Evolutionary conservation across 495 filamentous ascomycete species (phyloP).

Genomic region (Penicillium lagena): DNA sequence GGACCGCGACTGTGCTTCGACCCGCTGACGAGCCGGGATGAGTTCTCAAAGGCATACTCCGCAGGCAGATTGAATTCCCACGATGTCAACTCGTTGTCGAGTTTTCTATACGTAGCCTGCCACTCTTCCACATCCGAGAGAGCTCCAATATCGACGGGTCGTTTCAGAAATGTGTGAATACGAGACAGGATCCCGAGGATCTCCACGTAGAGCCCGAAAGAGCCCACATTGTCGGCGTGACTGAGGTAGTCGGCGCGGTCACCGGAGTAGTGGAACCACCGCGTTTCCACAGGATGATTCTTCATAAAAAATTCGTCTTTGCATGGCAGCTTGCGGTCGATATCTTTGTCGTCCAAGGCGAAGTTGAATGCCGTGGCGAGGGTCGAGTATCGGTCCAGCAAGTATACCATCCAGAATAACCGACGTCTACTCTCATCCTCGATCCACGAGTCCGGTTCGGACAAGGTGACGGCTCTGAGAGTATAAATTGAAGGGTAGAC

Average conservation of each 20-base stretch:
- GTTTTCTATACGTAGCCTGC: constrained; percentile 78
- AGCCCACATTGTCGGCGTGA: constrained; percentile 73
- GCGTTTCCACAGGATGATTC: constrained; percentile 75
- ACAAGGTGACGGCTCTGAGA: constrained; percentile 69
- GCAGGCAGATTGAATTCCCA: constrained; percentile 80
- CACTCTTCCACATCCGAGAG: constrained; percentile 80
- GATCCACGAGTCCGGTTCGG: constrained; percentile 76
- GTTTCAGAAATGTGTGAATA: constrained; percentile 79
- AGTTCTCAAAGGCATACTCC: constrained; percentile 67
- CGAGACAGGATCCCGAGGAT: constrained; percentile 78
- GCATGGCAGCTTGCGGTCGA: constrained; percentile 80
- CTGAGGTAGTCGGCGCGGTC: constrained; percentile 55
- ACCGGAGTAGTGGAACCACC: constrained; percentile 61
- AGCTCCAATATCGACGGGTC: constrained; percentile 79
- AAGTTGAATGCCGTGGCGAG: constrained; percentile 88
- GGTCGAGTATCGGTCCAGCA: constrained; percentile 83
- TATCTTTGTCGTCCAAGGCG: constrained; percentile 78
- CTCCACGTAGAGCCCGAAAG: constrained; percentile 81
- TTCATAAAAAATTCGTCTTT: constrained; percentile 78
- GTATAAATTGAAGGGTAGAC: constrained; percentile 80
- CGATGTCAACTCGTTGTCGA: constrained; percentile 67
- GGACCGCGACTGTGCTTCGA: constrained; percentile 55
- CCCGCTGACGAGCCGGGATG: constrained; percentile 62
- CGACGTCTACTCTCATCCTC: constrained; percentile 80
- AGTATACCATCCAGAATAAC: constrained; percentile 89